These are phyloP conservation scores for Hypoxylon sp. DNA, from an alignment of 2,329 filamentous ascomycete genomes.

Conservation along the genomic window DNA sequence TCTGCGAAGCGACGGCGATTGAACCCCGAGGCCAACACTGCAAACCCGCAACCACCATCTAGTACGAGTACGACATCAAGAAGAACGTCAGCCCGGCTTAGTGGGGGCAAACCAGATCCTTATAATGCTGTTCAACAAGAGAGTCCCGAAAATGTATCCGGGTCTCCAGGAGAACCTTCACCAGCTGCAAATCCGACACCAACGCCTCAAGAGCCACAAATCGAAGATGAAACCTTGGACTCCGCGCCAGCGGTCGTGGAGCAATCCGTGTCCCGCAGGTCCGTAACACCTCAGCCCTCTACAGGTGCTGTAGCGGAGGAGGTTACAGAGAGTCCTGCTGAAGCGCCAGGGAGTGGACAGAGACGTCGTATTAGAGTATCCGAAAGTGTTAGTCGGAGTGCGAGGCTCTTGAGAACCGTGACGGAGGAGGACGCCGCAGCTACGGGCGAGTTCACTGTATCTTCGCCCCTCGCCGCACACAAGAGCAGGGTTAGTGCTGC, in stretches of 20 bases:
- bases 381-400: slow-evolving; percentile 58
- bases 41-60: slow-evolving; percentile 41
- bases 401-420: slow-evolving; percentile 61
- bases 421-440: slow-evolving; percentile 52
- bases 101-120: slow-evolving; percentile 43
- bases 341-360: slow-evolving; percentile 70
- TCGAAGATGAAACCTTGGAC: slow-evolving; percentile 38
- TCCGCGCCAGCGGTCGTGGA: slow-evolving; percentile 39
- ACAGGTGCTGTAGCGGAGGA: slow-evolving; percentile 56
- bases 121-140: slow-evolving; percentile 41
- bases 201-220: slow-evolving; percentile 10
- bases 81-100: slow-evolving; percentile 39
- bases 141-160: slow-evolving; percentile 34
- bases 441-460: slow-evolving; percentile 53
- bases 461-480: slow-evolving; percentile 61
- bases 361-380: slow-evolving; percentile 59
- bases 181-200: slow-evolving; percentile 21
- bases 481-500: slow-evolving; percentile 59
- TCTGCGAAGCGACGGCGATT: slow-evolving; percentile 64
- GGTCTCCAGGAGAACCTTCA: slow-evolving; percentile 9
- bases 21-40: slow-evolving; percentile 44
- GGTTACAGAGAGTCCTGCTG: slow-evolving; percentile 67
- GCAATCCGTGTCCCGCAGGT: slow-evolving; percentile 39
- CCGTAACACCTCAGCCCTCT: slow-evolving; percentile 43
- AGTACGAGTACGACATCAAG: slow-evolving; percentile 40